phyloP scores from a whole-genome alignment of 2,329 filamentous ascomycete genomes.

The Fusarium kyushuense region DNA sequence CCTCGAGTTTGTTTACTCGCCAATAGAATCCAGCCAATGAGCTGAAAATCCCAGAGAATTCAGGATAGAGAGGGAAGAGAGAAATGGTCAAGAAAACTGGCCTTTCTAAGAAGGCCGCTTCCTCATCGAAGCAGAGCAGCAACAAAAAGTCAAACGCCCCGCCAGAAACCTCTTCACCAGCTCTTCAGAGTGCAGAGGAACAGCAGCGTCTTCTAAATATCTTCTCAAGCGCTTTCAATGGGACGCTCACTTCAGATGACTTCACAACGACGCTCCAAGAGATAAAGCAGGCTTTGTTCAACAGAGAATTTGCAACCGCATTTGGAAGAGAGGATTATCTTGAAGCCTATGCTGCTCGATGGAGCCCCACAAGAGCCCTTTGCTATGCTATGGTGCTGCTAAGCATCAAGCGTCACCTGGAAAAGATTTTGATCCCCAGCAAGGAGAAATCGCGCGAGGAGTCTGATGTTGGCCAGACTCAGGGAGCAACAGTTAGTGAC shows the following conservation, averaged over 20 bases:
- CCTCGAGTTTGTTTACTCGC: conserved; percentile 2
- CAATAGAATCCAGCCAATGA: conserved; percentile 13
- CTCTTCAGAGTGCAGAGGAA: conserved; percentile 38
- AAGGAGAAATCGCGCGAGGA: neutral
- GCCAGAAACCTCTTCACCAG: conserved; percentile 25
- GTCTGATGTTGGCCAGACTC: conserved; percentile 13
- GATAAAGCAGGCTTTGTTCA: conserved; percentile 87
- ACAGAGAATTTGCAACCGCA: conserved; percentile 83
- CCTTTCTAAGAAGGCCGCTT: conserved; percentile 39
- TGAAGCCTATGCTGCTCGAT: conserved; percentile 86
- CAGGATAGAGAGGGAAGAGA: conserved; percentile 15
- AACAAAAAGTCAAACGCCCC: conserved; percentile 38
- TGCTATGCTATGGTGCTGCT: conserved; percentile 76
- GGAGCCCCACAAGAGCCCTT: conserved; percentile 88
- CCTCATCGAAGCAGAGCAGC: conserved; percentile 34
- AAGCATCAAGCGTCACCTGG: conserved; percentile 53
- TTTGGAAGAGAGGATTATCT: conserved; percentile 80
- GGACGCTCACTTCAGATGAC: conserved; percentile 59
- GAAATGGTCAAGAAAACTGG: conserved; percentile 46
- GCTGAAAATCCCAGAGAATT: neutral
- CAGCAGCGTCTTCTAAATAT: conserved; percentile 80
- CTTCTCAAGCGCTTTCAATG: conserved; percentile 74
- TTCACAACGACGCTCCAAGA: conserved; percentile 75
- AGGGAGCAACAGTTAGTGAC: neutral
- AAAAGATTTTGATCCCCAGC: conserved; percentile 39